Percentiles rank a stretch among this genome's conserved stretches.
phyloP scores from a whole-genome alignment of 78 protist genomes.

The Pigoraptor vietnamica region DNA sequence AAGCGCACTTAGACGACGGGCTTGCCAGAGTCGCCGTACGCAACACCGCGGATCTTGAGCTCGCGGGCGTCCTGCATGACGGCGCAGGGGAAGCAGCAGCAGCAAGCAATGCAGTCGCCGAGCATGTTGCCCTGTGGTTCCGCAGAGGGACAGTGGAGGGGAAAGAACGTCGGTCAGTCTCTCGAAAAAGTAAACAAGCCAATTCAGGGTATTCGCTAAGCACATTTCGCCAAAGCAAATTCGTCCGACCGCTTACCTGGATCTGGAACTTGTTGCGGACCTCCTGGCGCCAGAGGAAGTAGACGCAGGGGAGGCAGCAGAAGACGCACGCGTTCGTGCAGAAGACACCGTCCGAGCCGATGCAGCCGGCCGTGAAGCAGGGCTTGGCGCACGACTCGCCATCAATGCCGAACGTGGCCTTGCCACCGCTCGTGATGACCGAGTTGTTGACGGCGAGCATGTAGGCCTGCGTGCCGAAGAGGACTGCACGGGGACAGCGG shows the following conservation, averaged over 20 bases:
- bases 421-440: not conserved
- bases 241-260: not conserved
- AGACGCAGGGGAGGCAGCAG: not conserved
- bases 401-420: not conserved
- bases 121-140: not conserved
- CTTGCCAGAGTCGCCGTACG: not conserved
- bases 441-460: not conserved
- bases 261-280: not conserved
- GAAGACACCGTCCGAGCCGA: not conserved
- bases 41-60: not conserved
- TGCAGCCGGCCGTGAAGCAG: not conserved
- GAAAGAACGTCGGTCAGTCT: not conserved
- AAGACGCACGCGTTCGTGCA: not conserved
- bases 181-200: not conserved
- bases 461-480: not conserved
- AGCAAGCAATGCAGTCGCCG: constrained; percentile 1
- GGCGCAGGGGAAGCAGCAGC: not conserved
- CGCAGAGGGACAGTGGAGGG: not conserved
- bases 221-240: not conserved
- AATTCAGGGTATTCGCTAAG: not conserved
- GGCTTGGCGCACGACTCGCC: not conserved
- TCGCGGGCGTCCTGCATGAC: not conserved
- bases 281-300: not conserved
- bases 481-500: not conserved
- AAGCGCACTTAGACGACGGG: not conserved